These are phyloP conservation scores for Petasospora rhodanensis DNA, from an alignment of 1,139 yeast genomes.

Conservation along the genomic window DNA sequence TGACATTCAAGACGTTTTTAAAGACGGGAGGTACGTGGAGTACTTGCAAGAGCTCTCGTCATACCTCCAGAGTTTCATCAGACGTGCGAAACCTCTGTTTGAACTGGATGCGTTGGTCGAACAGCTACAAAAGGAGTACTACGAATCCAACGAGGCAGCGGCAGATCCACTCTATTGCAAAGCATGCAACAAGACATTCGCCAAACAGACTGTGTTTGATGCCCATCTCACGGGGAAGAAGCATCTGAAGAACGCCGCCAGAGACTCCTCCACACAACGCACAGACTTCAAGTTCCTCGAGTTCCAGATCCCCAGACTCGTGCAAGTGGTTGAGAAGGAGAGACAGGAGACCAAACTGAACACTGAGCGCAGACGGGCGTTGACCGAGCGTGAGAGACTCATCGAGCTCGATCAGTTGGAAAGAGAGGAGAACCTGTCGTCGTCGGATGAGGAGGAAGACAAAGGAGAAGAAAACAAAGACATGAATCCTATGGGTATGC, in stretches of 20 bases:
- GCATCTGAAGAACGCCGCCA: slow-evolving; percentile 51
- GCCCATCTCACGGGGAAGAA: slow-evolving; percentile 75
- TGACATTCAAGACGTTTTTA: slow-evolving; percentile 28
- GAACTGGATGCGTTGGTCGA: slow-evolving; percentile 34
- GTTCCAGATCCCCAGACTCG: slow-evolving; percentile 28
- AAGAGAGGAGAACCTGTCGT: slow-evolving; percentile 28
- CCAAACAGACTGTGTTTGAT: slow-evolving; percentile 60
- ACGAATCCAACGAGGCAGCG: slow-evolving; percentile 8
- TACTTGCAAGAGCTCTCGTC: slow-evolving; percentile 43
- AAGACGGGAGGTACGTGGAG: slow-evolving; percentile 28
- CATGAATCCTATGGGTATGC: slow-evolving; percentile 52
- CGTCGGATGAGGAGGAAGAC: slow-evolving; percentile 16
- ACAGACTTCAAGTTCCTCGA: slow-evolving; percentile 32
- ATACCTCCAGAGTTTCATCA: slow-evolving; percentile 45
- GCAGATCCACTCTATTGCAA: slow-evolving; percentile 48
- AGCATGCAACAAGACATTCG: slow-evolving; percentile 61
- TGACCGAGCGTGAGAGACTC: slow-evolving; percentile 70
- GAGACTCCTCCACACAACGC: slow-evolving; percentile 2
- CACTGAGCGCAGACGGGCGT: slow-evolving; percentile 59
- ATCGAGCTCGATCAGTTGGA: slow-evolving; percentile 47
- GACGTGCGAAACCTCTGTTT: slow-evolving; percentile 48
- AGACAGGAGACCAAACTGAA: slow-evolving; percentile 52
- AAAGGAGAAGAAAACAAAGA: slow-evolving; percentile 15
- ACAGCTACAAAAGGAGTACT: slow-evolving; percentile 33
- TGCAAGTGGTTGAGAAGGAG: slow-evolving; percentile 20